Evolutionary conservation across 208 protist species (phyloP), one percentile per base, ranked within the genome.

Genomic region (Leishmania turanica): DNA sequence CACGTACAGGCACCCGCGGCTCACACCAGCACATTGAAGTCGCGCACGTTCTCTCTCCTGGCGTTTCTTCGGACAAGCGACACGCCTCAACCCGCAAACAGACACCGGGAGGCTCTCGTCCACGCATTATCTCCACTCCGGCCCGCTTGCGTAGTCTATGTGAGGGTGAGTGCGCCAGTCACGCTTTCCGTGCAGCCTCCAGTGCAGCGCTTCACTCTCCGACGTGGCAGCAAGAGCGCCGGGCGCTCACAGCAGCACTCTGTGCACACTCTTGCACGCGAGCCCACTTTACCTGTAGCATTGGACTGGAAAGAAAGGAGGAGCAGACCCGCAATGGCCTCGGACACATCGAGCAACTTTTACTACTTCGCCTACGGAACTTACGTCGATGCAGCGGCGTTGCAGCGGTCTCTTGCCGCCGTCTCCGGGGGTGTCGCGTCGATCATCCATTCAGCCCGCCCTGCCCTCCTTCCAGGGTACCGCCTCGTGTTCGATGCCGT

Each of bases 321-420:
- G 62, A 40, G 9, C 7, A 8, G 58, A 21, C 17, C 34, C 34
- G 54, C 47, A 45, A 87, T 87, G 84, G 5, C 69, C 34, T 65
- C 74, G 17, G 60, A 65, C 64, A 60, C n/a, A 8, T 7, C 66
- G 13, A 66, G 51, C 37, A 85, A 34, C 42, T 86, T 88, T 73
- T 84, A 79, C 54, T 90, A 88, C 81, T 87, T 90, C 58, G 87
- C 81, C 37, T 91, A 91, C 79, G 88, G 86, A 62, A 81, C 74
- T 21, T 81, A 79, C 69, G 79, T 83, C 19, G 49, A 76, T 53
- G 56, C 47, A 17, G 73, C 37, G n/a, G 77, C 74, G 24, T 8
- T 89, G 66, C 47, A 64, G 42, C 37, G 9, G 60, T 27, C 62
- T 53, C 62, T 81, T 24, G 31, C 71, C 54, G 51, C n/a, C 4